Evolutionary conservation across 2,329 filamentous ascomycete genomes (phyloP).

Genomic region (Hypoxylon rubiginosum): DNA sequence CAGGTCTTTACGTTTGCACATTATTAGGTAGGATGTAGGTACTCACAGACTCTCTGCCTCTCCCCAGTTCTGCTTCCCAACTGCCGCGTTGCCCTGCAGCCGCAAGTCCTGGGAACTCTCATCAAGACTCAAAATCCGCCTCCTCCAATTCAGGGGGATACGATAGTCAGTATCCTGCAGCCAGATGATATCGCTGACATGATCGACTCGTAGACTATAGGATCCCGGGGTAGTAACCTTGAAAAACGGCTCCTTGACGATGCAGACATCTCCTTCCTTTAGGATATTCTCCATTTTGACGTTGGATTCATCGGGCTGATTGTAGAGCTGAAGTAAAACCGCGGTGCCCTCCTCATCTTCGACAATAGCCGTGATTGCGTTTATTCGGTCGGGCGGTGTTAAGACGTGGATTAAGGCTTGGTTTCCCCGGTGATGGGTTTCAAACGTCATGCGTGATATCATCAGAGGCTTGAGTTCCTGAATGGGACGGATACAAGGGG

Average conservation of each 20-base stretch:
- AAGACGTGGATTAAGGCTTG: constrained; percentile 37
- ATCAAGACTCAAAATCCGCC: constrained; percentile 8
- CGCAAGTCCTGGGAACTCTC: constrained; percentile 42
- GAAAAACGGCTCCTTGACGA: constrained; percentile 69
- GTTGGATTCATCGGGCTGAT: constrained; percentile 56
- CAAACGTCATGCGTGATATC: constrained; percentile 50
- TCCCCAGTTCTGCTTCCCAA: constrained; percentile 47
- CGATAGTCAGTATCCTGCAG: constrained; percentile 54
- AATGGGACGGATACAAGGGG: constrained; percentile 41
- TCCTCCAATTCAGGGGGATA: constrained; percentile 57
- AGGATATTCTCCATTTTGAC: constrained; percentile 54
- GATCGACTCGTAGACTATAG: constrained; percentile 65
- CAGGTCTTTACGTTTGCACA: not conserved
- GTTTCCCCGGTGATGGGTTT: constrained; percentile 48
- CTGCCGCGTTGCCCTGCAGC: constrained; percentile 53
- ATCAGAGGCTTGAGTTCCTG: constrained; percentile 43
- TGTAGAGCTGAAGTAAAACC: constrained; percentile 56
- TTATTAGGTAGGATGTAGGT: not conserved
- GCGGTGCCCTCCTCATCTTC: constrained; percentile 57
- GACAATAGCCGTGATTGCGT: constrained; percentile 32
- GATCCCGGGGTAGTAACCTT: constrained; percentile 55
- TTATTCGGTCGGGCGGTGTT: constrained; percentile 39
- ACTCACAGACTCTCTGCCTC: constrained; percentile 53
- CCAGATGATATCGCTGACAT: constrained; percentile 62
- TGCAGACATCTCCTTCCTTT: constrained; percentile 50